phyloP scores from a whole-genome alignment of 108 stramenopile genomes.

The Pseudonitzschia multistriata region DNA sequence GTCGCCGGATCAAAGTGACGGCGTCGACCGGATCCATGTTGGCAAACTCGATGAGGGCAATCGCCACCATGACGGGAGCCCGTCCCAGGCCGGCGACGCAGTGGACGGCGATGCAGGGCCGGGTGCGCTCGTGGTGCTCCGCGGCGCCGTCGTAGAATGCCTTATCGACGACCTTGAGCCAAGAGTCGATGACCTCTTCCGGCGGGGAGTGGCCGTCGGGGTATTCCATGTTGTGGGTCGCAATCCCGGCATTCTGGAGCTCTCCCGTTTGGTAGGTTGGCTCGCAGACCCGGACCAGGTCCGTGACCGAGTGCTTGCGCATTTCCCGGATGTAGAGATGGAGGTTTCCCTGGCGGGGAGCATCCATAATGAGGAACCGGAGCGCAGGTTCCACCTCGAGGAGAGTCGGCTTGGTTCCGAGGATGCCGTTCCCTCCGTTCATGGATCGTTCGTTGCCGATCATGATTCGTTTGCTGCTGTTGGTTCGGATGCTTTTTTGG shows the following conservation, averaged over 20 bases:
- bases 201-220: slow-evolving; percentile 91
- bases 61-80: slow-evolving; percentile 96
- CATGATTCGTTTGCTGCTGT: not conserved
- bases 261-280: slow-evolving; percentile 84
- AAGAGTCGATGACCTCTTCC: slow-evolving; percentile 74
- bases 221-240: slow-evolving; percentile 92
- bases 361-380: slow-evolving; percentile 97
- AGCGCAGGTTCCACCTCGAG: slow-evolving; percentile 38
- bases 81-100: slow-evolving; percentile 98
- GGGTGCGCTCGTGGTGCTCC: not conserved
- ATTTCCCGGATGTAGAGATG: slow-evolving; percentile 92
- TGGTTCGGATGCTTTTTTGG: not conserved
- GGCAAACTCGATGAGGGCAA: slow-evolving; percentile 94
- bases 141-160: slow-evolving; percentile 51
- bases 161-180: slow-evolving; percentile 85
- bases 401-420: slow-evolving; percentile 33
- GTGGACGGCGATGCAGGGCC: slow-evolving; percentile 89
- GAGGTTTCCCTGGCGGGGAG: slow-evolving; percentile 92
- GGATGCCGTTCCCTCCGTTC: slow-evolving; percentile 5
- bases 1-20: slow-evolving; percentile 86
- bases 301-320: slow-evolving; percentile 86
- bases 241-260: slow-evolving; percentile 82
- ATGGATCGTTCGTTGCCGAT: not conserved
- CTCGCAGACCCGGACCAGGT: slow-evolving; percentile 93
- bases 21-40: slow-evolving; percentile 91